Evolutionary conservation across 1,284 basidiomycete species (phyloP), one percentile per base, ranked within the genome.

Genomic region (Tilletia horrida): DNA sequence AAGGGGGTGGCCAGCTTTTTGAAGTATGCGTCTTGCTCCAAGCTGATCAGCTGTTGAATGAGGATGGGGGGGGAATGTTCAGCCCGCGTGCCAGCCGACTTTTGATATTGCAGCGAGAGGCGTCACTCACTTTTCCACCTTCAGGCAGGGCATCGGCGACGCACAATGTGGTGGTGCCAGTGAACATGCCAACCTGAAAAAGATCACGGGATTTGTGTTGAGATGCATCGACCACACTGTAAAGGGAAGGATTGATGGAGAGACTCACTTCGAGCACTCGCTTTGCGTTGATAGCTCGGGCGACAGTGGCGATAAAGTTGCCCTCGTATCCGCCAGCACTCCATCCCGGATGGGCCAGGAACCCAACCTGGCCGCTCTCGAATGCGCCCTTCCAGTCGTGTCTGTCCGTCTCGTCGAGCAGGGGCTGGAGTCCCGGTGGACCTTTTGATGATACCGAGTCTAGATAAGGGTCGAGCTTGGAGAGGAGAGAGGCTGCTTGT

Each of bases 1-100:
- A 71, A 78, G 1, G 81, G 82, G 21, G 67, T 61, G 11, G 73
- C 74, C 62, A 81, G 77, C 23, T 67, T 61, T 43, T 73, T 67
- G 13, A 83, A 73, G 69, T 75, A 82, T 0, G 72, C 73, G 59
- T 82, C 81, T 67, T 81, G 73, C 47, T 83, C 82, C 29, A 82
- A 71, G 1, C 78, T 74, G 18, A 76, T 72, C 45, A 83, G 70
- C n/a, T 67, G 66, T 50, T 27, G 75, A 69, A 14, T 65, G 64
- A 4, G 69, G 69, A 2, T n/a, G n/a, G n/a, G 76, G 21, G 2
- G 74, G 63, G n/a, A 69, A 59, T 13, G 57, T 29, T 13, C 57
- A 21, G 11, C 35, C 23, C 8, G 14, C 7, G 7, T 6, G 57
- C 57, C 8, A 18, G 13, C 7, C 57, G 9, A 9, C 18, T 8